Conservation (phyloP, 306 rosid genomes). For the Mimosa bimucronata region DNA sequence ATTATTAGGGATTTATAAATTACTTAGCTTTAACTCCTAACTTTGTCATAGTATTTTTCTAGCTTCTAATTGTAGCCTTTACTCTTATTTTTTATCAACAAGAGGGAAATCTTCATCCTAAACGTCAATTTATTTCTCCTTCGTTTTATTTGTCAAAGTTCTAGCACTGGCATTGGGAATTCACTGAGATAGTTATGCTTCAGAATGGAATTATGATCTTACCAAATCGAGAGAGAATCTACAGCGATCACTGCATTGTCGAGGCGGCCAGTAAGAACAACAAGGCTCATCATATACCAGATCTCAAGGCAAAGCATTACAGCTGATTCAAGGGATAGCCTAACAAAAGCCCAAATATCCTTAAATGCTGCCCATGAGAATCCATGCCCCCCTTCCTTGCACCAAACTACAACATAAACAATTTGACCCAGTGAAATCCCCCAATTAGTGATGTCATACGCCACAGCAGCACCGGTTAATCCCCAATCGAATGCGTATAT, state of each 20-base stretch:
- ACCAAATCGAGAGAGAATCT: conserved; percentile 88
- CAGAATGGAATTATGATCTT: conserved; percentile 35
- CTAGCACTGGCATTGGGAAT: background rate
- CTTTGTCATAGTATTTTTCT: background rate
- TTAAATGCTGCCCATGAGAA: conserved; percentile 69
- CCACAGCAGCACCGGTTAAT: conserved; percentile 72
- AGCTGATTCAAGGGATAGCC: conserved; percentile 91
- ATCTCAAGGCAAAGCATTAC: conserved; percentile 92
- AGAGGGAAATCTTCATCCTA: background rate
- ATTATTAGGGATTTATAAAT: background rate
- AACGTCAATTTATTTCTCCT: background rate
- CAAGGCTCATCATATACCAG: conserved; percentile 83
- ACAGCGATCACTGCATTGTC: conserved; percentile 71
- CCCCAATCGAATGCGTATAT: conserved; percentile 59
- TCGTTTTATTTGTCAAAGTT: background rate
- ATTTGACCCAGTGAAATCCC: conserved; percentile 58
- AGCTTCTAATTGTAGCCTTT: background rate
- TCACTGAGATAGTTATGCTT: background rate
- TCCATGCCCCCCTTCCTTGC: conserved; percentile 88
- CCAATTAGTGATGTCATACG: conserved; percentile 76
- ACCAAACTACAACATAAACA: conserved; percentile 73
- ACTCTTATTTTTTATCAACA: background rate
- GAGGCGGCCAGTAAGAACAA: conserved; percentile 78
- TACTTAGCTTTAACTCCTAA: background rate
- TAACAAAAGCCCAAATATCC: conserved; percentile 82